Conservation (phyloP, 2,329 filamentous ascomycete species). For the Cercospora canescens region DNA sequence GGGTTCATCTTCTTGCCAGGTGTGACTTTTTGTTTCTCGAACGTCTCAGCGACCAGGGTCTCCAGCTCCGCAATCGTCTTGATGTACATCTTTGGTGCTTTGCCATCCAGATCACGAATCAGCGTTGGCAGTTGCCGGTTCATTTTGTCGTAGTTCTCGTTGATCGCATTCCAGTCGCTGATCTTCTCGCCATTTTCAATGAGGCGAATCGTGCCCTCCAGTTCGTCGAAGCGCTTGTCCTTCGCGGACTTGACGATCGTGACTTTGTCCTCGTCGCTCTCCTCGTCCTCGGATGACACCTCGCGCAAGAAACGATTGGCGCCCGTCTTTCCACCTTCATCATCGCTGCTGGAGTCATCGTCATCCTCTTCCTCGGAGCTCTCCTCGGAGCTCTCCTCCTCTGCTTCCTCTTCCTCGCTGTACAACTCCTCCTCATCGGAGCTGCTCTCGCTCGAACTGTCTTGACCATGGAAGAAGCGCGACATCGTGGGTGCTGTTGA, state of each 20-base stretch:
- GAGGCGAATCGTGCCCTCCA: conserved; percentile 82
- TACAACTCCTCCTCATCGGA: conserved; percentile 94
- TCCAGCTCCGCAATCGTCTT: conserved; percentile 92
- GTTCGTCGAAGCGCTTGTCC: conserved; percentile 93
- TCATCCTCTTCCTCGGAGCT: conserved; percentile 45
- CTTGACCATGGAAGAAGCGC: conserved; percentile 94
- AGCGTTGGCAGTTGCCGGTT: conserved; percentile 49
- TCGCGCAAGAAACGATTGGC: conserved; percentile 81
- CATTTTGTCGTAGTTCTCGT: conserved; percentile 62
- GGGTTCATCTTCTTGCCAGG: conserved; percentile 96
- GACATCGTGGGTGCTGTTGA: conserved; percentile 49
- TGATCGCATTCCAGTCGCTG: conserved; percentile 91
- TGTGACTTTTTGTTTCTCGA: conserved; percentile 93
- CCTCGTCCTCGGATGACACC: conserved; percentile 62
- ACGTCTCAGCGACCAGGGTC: conserved; percentile 88
- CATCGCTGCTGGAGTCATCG: conserved; percentile 50
- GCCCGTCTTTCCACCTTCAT: conserved; percentile 65
- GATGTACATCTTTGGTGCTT: conserved; percentile 87
- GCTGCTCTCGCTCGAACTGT: conserved; percentile 95
- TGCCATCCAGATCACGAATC: conserved; percentile 62
- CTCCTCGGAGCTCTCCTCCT: conserved; percentile 53
- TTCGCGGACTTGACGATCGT: conserved; percentile 95
- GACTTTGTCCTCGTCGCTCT: conserved; percentile 78
- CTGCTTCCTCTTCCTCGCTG: conserved; percentile 70
- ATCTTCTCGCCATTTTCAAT: conserved; percentile 99